Evolutionary conservation across 1,284 basidiomycete species (phyloP).

Genomic region (Hortiboletus rubellus): DNA sequence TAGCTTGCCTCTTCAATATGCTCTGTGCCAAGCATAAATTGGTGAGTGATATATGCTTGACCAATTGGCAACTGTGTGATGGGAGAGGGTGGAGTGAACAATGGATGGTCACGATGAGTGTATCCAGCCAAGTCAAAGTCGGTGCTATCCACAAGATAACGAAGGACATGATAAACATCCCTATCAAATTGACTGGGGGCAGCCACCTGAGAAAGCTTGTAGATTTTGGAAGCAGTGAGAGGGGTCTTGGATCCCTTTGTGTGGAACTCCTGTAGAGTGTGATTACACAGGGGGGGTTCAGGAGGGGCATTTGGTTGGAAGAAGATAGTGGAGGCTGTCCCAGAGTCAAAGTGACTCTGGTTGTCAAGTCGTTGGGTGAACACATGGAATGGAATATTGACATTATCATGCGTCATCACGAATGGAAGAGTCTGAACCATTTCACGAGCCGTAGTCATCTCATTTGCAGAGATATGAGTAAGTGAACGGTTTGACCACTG

Average conservation of each 20-base stretch:
- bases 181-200: too few relatives aligned
- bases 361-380: neutral
- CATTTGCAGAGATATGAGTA: neutral
- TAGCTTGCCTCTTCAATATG: conserved; percentile 40
- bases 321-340: neutral
- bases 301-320: neutral
- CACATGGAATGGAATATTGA: neutral
- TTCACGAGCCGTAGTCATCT: neutral
- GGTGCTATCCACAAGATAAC: too few relatives aligned
- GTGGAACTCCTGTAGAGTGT: too few relatives aligned
- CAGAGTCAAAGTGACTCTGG: neutral
- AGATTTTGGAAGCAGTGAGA: too few relatives aligned
- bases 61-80: too few relatives aligned
- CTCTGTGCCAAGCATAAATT: conserved; percentile 27
- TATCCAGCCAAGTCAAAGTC: too few relatives aligned
- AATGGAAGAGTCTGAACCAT: neutral
- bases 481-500: neutral
- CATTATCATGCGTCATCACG: neutral
- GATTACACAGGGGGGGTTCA: neutral
- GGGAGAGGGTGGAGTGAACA: too few relatives aligned
- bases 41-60: too few relatives aligned
- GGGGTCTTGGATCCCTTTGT: too few relatives aligned
- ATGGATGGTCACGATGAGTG: too few relatives aligned
- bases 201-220: too few relatives aligned
- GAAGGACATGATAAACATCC: too few relatives aligned